Evolutionary conservation across 2,329 filamentous ascomycete genomes (phyloP), one percentile per base, ranked within the genome.

Genomic region (Fusarium sp.): DNA sequence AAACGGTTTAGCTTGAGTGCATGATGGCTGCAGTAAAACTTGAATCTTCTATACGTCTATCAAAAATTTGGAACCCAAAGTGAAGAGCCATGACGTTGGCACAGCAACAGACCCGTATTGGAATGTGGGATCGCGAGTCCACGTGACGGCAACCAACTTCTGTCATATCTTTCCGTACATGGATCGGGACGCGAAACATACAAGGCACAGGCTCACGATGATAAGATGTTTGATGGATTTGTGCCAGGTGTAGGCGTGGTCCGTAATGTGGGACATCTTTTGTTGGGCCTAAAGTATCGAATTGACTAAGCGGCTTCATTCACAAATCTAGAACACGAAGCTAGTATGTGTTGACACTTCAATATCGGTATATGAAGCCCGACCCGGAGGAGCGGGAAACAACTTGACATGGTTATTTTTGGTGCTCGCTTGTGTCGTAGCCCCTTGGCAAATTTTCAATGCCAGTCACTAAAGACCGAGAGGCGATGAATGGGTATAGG

Each of bases 351-450:
- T 51, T 35, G 18, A 15, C 36, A 36, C 26, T 24, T 20, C 53
- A 28, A 33, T 22, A 45, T 54, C 58, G 44, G 65, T 47, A 60
- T 18, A 33, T 44, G 31, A 28, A 39, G 35, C 18, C 39, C 26
- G 38, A 50, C 26, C 65, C 22, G 58, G 55, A 54, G 28, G 30
- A 35, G 60, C 36, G 64, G 35, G 45, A 67, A 38, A 30, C 22
- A 59, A 36, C 38, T 53, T 53, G 58, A 33, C 41, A 68, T 48
- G 47, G 36, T 63, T 70, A 58, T 72, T 70, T 56, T 72, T 54
- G 61, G 44, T 54, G 15, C 16, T 58, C 41, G 39, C 42, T 38
- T 57, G 30, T n/a, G 36, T 35, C 5, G 31, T 41, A 33, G 22
- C 30, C 28, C 38, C 48, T 65, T 65, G 39, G 41, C 36, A 42